A percentile compares a stretch with the other conserved stretches of the same genome.
These are phyloP conservation scores for Novakomyces olei DNA, from an alignment of 805 yeast genomes.

Conservation along the genomic window DNA sequence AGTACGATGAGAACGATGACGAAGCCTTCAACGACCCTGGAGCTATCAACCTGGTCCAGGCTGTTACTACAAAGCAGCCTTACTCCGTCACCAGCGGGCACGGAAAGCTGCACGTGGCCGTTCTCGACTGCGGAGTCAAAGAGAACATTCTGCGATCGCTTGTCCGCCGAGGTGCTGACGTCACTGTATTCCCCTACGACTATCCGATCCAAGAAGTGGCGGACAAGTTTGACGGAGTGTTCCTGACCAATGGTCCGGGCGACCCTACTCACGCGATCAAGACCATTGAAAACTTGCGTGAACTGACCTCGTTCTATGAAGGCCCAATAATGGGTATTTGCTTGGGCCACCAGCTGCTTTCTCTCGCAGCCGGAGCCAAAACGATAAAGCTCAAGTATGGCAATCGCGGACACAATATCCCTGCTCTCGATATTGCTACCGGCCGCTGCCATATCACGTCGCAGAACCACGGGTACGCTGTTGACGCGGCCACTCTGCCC, in stretches of 20 bases:
- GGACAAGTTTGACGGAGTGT: constrained; percentile 78
- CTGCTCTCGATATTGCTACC: constrained; percentile 69
- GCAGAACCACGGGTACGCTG: constrained; percentile 97
- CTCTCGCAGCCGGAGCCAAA: constrained; percentile 86
- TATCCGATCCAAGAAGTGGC: constrained; percentile 84
- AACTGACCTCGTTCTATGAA: constrained; percentile 42
- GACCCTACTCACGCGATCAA: constrained; percentile 79
- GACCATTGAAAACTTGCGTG: constrained; percentile 52
- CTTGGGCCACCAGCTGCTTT: constrained; percentile 90
- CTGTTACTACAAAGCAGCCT: constrained; percentile 87
- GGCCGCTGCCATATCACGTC: constrained; percentile 97
- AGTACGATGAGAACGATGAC: constrained; percentile 76
- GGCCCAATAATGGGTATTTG: constrained; percentile 95
- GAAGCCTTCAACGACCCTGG: constrained; percentile 85
- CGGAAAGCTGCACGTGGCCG: constrained; percentile 56
- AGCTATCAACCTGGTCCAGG: constrained; percentile 66
- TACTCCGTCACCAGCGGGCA: constrained; percentile 42
- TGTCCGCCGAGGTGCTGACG: constrained; percentile 84
- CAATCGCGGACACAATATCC: constrained; percentile 98
- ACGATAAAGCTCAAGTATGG: constrained; percentile 87
- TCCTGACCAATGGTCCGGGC: constrained; percentile 92
- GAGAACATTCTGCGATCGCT: constrained; percentile 89
- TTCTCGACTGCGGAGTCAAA: constrained; percentile 94
- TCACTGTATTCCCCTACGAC: constrained; percentile 91
- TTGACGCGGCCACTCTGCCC: constrained; percentile 56